Base-by-base conservation (phyloP, 768 basidiomycete species). In the Rubroboletus pulcherrimus region DNA sequence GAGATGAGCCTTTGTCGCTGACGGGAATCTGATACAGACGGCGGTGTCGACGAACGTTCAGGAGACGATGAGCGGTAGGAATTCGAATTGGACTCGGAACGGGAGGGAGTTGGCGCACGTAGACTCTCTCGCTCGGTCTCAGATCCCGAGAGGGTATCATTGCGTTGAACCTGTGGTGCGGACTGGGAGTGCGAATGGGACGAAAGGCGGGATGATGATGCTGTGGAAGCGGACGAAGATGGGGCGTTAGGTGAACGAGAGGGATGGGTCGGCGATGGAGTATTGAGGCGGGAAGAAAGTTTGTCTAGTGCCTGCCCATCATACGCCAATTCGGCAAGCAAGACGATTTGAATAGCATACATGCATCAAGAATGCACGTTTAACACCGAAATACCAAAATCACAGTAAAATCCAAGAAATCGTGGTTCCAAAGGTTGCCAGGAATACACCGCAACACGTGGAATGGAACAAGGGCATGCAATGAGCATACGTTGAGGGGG, bases 51-150 rank as follows among this genome's bases (percentile, higher is more conserved):
- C 17, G 73, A 61, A 43, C 68, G 68, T 41, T 76, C 76, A 24
- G 70, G 69, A 50, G 75, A 79, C 9, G 72, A 73, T 17, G 78
- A 75, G 3, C 70, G 69, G 40, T 66, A 66, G n/a, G 67, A 64
- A 53, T 62, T 54, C 30, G 68, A 58, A 64, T 63, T 63, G 44
- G 74, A 59, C 59, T 69, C 65, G 42, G 65, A 64, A 58, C 68
- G 57, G 52, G 71, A 63, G 57, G 71, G 66, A 52, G 69, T 56
- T 15, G 66, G 66, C 7, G 67, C 71, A 66, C 69, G 69, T 38
- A 69, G 63, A 38, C 77, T 79, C 70, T 91, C 89, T 42, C 87
- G 83, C 69, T 92, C 91, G 0, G 90, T 92, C 69, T 91, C 91
- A 3, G 89, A 91, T 33, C 90, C 90, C 7, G 89, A 91, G 51